These are phyloP conservation scores for Neofusicoccum umdonicola DNA, from an alignment of 2,329 filamentous ascomycete genomes.

Conservation along the genomic window DNA sequence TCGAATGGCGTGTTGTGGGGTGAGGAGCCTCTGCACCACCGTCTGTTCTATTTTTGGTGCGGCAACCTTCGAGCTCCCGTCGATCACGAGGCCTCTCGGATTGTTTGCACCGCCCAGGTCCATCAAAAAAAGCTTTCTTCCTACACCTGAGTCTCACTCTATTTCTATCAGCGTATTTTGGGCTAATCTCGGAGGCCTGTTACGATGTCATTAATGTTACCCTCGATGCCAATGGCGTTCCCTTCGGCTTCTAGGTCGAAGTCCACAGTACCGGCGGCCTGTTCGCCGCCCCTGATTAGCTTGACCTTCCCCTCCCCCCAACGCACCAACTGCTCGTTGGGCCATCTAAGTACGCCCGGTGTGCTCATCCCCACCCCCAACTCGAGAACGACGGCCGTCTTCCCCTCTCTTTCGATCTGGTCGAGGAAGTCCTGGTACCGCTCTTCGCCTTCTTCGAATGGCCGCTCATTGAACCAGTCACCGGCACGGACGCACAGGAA, in stretches of 20 bases:
- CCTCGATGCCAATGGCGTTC: background rate
- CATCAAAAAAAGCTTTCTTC: no score
- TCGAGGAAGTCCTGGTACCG: slow-evolving; percentile 24
- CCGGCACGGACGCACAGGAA: slow-evolving; percentile 30
- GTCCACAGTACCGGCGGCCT: background rate
- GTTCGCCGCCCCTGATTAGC: slow-evolving; percentile 22
- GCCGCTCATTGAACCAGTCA: slow-evolving; percentile 28
- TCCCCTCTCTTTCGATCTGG: slow-evolving; percentile 6
- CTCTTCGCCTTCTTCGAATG: slow-evolving; percentile 24
- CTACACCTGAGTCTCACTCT: background rate
- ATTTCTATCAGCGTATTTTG: background rate
- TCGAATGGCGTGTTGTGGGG: no score
- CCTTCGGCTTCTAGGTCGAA: slow-evolving; percentile 1
- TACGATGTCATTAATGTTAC: background rate
- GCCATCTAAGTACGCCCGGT: slow-evolving; percentile 25
- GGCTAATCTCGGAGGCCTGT: background rate
- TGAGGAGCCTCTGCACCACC: no score
- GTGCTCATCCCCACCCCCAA: slow-evolving; percentile 27
- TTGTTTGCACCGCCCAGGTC: no score
- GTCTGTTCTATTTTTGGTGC: background rate
- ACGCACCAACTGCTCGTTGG: slow-evolving; percentile 24
- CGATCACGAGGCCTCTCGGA: background rate
- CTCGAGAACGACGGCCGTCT: slow-evolving; percentile 25
- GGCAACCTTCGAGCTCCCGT: background rate
- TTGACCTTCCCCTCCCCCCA: slow-evolving; percentile 22